Evolutionary conservation across 2,329 filamentous ascomycete genomes (phyloP), one percentile per base, ranked within the genome.

Genomic region (Fusarium sp.): DNA sequence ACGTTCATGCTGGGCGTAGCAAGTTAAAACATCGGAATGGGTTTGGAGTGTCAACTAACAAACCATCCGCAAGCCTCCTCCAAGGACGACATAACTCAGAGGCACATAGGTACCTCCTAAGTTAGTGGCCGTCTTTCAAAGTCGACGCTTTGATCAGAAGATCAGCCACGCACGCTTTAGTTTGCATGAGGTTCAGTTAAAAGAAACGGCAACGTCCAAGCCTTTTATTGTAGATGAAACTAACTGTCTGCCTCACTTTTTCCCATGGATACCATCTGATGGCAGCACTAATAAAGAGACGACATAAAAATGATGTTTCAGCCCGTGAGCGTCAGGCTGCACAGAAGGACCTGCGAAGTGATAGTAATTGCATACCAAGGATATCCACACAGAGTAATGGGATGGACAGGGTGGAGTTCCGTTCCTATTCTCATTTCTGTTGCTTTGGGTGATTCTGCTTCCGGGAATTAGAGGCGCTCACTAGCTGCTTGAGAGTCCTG

Each of bases 381-480:
- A 62, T 40, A 20, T 61, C 52, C 32, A 29, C 32, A 46, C 53
- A 55, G 30, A 32, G 47, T 27, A 11, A 64, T 51, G 41, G 48
- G 43, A 44, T 27, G 51, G 25, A 48, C 24, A 22, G 20, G 29
- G 44, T 45, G 52, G 53, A 38, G 27, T 53, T 49, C 53, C 57
- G 63, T 66, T 49, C 53, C 58, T 52, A 25, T 47, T 41, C 46
- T 47, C 58, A 25, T 55, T 27, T 53, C 27, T 47, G 52, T 56
- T 66, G 56, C 59, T 64, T 70, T 54, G 51, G 62, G 67, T 66
- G 55, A 68, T 71, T 60, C 64, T 70, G 68, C 59, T 71, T 70
- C 53, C 63, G 68, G 68, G 65, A 57, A 69, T 53, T 45, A 61
- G 46, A 43, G 46, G 66, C 55, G 54, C 57, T 38, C 32, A 34